Evolutionary conservation across 768 basidiomycete species (phyloP).

Genomic region (Phanerodontia chrysosporium): DNA sequence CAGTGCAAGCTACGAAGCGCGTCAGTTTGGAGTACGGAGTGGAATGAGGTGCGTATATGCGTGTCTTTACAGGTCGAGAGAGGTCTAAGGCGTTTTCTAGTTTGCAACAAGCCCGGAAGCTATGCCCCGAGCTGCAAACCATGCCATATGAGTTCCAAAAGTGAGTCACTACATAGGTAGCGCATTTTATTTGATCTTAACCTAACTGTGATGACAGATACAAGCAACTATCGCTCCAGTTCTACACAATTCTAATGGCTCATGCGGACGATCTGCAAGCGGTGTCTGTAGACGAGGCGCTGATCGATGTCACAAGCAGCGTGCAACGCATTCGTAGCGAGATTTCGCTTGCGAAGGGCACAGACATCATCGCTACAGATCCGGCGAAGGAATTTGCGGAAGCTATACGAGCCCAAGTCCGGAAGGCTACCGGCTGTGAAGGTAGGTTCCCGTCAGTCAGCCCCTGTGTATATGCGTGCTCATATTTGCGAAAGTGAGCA

Average conservation of each 20-base stretch:
- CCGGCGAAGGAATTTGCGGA: slow-evolving; percentile 79
- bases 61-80: background rate
- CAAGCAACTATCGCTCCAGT: slow-evolving; percentile 76
- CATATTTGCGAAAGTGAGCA: slow-evolving; percentile 58
- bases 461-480: background rate
- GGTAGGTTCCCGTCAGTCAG: slow-evolving; percentile 43
- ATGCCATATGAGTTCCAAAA: slow-evolving; percentile 94
- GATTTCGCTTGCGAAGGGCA: slow-evolving; percentile 25
- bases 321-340: slow-evolving; percentile 36
- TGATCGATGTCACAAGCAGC: slow-evolving; percentile 78
- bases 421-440: slow-evolving; percentile 79
- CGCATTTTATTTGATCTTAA: background rate
- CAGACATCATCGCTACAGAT: slow-evolving; percentile 33
- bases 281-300: slow-evolving; percentile 93
- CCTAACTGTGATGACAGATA: slow-evolving; percentile 48
- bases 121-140: slow-evolving; percentile 70
- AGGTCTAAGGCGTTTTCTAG: slow-evolving; percentile 32
- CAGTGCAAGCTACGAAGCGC: slow-evolving; percentile 90
- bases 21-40: slow-evolving; percentile 82
- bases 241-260: slow-evolving; percentile 89
- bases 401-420: slow-evolving; percentile 71
- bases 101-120: slow-evolving; percentile 70
- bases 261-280: slow-evolving; percentile 91
- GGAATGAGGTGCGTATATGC: slow-evolving; percentile 80
- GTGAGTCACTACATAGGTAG: slow-evolving; percentile 38